Conservation (phyloP, 2,329 filamentous ascomycete species). For the Fusarium setosum region DNA sequence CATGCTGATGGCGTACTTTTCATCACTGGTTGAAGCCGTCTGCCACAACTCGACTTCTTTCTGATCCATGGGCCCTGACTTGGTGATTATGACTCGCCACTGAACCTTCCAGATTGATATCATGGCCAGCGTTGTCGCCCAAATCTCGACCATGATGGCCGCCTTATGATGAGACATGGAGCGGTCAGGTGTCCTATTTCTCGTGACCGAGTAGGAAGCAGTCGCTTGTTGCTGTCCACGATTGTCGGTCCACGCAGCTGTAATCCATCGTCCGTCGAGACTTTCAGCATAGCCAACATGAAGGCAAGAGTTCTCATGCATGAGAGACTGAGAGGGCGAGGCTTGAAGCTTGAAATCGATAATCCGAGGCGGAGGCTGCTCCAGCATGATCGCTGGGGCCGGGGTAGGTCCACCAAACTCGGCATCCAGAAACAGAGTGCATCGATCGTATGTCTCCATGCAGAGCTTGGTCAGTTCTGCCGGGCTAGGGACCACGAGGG, state of each 20-base stretch:
- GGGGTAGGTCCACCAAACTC: slow-evolving; percentile 64
- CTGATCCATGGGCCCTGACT: slow-evolving; percentile 74
- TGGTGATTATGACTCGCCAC: slow-evolving; percentile 82
- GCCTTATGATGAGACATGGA: slow-evolving; percentile 62
- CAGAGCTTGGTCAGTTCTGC: slow-evolving; percentile 71
- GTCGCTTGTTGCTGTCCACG: slow-evolving; percentile 79
- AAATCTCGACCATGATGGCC: slow-evolving; percentile 76
- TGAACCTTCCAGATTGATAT: slow-evolving; percentile 76
- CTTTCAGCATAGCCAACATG: slow-evolving; percentile 84
- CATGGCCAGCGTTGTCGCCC: slow-evolving; percentile 81
- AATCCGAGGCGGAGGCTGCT: slow-evolving; percentile 74
- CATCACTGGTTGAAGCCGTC: slow-evolving; percentile 63
- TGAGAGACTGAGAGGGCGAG: slow-evolving; percentile 76
- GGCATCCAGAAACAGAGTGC: slow-evolving; percentile 59
- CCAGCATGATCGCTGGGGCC: slow-evolving; percentile 78
- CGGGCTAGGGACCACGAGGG: slow-evolving; percentile 71
- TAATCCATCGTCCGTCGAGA: slow-evolving; percentile 81
- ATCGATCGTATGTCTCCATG: slow-evolving; percentile 83
- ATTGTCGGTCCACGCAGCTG: slow-evolving; percentile 84
- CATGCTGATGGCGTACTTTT: slow-evolving; percentile 62
- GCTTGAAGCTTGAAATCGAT: slow-evolving; percentile 80
- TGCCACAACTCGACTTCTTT: slow-evolving; percentile 73
- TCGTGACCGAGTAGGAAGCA: slow-evolving; percentile 77
- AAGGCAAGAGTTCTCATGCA: slow-evolving; percentile 83
- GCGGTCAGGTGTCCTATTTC: slow-evolving; percentile 63